A percentile compares a stretch with the other conserved stretches of the same genome.
Evolutionary conservation across 192 early-diverging fungal genomes (phyloP).

Genomic region (Phycomyces blakesleeanus): DNA sequence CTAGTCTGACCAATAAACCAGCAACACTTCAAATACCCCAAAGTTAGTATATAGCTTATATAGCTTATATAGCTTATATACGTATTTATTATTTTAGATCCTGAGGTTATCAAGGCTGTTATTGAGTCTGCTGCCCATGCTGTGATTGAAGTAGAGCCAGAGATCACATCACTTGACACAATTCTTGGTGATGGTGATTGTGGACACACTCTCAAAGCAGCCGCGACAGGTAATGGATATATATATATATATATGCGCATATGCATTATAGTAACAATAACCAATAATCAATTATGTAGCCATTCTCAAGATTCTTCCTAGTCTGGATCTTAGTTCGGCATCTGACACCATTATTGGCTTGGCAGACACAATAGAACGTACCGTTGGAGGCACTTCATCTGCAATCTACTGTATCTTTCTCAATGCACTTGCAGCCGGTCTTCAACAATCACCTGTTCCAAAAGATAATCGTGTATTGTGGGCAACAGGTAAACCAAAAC

Average conservation of each 20-base stretch:
- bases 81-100: not conserved
- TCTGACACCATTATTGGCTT: constrained; percentile 36
- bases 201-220: constrained; percentile 64
- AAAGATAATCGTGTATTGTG: constrained; percentile 22
- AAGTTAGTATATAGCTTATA: not conserved
- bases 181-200: constrained; percentile 85
- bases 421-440: constrained; percentile 54
- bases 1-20: not conserved
- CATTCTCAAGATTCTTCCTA: constrained; percentile 42
- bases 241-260: too few relatives aligned
- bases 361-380: constrained; percentile 63
- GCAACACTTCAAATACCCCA: not conserved
- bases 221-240: constrained; percentile 53
- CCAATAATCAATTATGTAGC: constrained; percentile 29
- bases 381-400: constrained; percentile 78
- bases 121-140: constrained; percentile 37
- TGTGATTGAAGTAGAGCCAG: constrained; percentile 51
- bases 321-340: constrained; percentile 8
- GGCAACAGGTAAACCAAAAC: constrained; percentile 37
- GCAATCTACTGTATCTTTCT: constrained; percentile 77
- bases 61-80: not conserved
- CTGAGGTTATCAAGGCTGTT: constrained; percentile 17
- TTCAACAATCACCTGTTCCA: constrained; percentile 15
- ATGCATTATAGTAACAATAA: too few relatives aligned
- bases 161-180: constrained; percentile 67